These are phyloP conservation scores for Sutorius australiensis DNA, from an alignment of 768 basidiomycete genomes.

Conservation along the genomic window DNA sequence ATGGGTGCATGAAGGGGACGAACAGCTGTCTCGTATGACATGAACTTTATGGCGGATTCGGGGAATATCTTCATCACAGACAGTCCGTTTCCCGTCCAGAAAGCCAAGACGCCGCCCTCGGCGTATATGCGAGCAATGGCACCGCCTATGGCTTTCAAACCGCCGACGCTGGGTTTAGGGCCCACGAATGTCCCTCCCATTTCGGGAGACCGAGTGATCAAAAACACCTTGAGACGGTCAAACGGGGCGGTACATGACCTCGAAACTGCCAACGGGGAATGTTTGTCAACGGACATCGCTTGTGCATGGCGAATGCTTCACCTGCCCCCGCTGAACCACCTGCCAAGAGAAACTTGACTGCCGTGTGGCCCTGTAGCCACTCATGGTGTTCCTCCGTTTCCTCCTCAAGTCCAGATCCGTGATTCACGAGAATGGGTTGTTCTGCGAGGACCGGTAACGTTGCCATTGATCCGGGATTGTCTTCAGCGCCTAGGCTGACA, in stretches of 20 bases:
- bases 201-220: slow-evolving; percentile 85
- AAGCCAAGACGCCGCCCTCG: slow-evolving; percentile 85
- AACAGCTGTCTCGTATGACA: slow-evolving; percentile 90
- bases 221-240: slow-evolving; percentile 92
- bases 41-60: slow-evolving; percentile 98
- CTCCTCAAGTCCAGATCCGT: slow-evolving; percentile 45
- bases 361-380: slow-evolving; percentile 64
- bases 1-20: slow-evolving; percentile 31
- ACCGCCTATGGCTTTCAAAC: slow-evolving; percentile 59
- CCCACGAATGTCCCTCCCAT: slow-evolving; percentile 52
- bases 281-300: slow-evolving; percentile 3
- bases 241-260: slow-evolving; percentile 96
- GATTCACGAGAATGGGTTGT: slow-evolving; percentile 21
- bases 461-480: slow-evolving; percentile 46
- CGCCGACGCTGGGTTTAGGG: slow-evolving; percentile 44
- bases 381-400: slow-evolving; percentile 59
- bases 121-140: slow-evolving; percentile 81
- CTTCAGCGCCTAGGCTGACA: slow-evolving; percentile 73
- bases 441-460: slow-evolving; percentile 11
- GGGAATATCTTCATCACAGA: slow-evolving; percentile 96
- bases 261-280: slow-evolving; percentile 59
- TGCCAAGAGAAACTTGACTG: slow-evolving; percentile 86
- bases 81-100: slow-evolving; percentile 97
- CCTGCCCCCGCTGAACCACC: slow-evolving; percentile 95
- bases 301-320: slow-evolving; percentile 34